Percentiles rank a stretch among this genome's conserved stretches.
Conservation (phyloP, 257 asterid species). For the Primulina tabacum region DNA sequence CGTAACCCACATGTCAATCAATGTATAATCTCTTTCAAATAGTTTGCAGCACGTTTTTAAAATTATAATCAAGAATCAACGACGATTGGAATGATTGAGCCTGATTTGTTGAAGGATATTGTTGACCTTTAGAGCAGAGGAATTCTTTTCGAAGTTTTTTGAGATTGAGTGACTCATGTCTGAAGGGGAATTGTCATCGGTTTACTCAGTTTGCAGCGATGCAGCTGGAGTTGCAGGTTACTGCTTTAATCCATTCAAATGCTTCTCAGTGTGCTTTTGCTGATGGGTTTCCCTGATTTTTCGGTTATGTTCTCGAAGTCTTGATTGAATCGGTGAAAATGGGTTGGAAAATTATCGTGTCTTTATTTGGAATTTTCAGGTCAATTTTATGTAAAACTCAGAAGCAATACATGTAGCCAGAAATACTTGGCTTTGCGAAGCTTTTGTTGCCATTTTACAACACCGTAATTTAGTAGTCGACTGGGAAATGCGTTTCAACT, state of each 20-base stretch:
- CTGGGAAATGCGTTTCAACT: too few relatives aligned
- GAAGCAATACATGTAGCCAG: too few relatives aligned
- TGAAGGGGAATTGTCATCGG: background rate
- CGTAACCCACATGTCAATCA: too few relatives aligned
- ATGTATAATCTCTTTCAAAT: too few relatives aligned
- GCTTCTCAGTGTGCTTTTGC: background rate
- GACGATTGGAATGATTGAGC: background rate
- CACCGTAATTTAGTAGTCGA: too few relatives aligned
- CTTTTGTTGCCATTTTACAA: too few relatives aligned
- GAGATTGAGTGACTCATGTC: background rate
- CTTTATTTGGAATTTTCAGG: background rate
- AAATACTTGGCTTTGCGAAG: too few relatives aligned
- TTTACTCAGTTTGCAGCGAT: conserved; percentile 33
- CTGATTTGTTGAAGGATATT: background rate
- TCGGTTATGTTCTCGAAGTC: background rate
- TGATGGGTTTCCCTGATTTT: background rate
- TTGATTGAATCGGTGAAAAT: background rate
- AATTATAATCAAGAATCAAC: background rate
- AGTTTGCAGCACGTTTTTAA: background rate
- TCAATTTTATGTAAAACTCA: background rate
- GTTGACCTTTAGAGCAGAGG: background rate
- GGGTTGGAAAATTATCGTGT: background rate
- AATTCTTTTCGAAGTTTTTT: background rate
- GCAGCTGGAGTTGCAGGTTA: conserved; percentile 59
- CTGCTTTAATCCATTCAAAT: background rate